Evolutionary conservation across 106 monocot genomes (phyloP).

Genomic region (Iris macrosiphon): DNA sequence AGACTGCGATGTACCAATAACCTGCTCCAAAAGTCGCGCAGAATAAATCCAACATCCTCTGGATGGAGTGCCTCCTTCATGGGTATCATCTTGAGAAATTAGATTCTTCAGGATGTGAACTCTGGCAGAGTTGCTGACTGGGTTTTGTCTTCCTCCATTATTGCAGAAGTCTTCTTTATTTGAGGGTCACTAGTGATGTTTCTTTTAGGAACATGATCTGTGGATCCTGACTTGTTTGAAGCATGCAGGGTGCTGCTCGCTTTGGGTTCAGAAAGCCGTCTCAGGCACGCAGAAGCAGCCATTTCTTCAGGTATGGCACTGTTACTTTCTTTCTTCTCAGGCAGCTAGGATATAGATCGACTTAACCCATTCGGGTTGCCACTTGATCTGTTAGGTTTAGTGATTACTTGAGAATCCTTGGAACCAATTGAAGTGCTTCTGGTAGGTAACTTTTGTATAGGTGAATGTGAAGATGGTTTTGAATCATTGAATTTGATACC

Average conservation of each 20-base stretch:
- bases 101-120: no score
- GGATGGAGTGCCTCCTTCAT: no score
- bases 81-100: no score
- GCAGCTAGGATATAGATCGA: slow-evolving; percentile 25
- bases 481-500: slow-evolving; percentile 54
- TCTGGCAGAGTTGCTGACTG: slow-evolving; percentile 64
- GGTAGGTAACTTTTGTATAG: slow-evolving; percentile 21
- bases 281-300: slow-evolving; percentile 15
- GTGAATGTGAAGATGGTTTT: slow-evolving; percentile 31
- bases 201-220: slow-evolving; percentile 14
- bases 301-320: slow-evolving; percentile 6
- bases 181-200: slow-evolving; percentile 29
- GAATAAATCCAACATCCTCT: no score
- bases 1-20: no score
- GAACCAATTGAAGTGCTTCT: slow-evolving; percentile 18
- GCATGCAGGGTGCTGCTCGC: slow-evolving; percentile 3
- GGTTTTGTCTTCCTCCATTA: slow-evolving; percentile 47
- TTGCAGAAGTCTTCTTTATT: slow-evolving; percentile 41
- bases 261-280: slow-evolving; percentile 54
- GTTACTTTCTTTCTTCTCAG: slow-evolving; percentile 45
- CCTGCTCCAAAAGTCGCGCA: no score
- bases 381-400: slow-evolving; percentile 15
- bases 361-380: slow-evolving; percentile 10
- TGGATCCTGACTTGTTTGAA: slow-evolving; percentile 14
- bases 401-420: slow-evolving; percentile 20